Conservation (phyloP, 177 flowering plant species). For the Telopea speciosissima region DNA sequence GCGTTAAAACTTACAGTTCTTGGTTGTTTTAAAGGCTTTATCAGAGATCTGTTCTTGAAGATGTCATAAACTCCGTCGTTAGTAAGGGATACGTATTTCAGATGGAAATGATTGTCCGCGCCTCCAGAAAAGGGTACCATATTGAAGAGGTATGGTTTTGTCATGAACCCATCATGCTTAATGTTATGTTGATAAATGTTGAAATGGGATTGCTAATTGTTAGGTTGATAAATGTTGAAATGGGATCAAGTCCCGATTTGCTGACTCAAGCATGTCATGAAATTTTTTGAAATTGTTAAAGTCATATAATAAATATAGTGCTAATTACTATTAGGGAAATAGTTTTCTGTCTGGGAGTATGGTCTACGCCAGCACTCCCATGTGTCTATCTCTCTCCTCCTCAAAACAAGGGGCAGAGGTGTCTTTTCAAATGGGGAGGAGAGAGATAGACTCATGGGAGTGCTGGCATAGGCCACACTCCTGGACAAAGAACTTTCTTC, state of each 20-base stretch:
- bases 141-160: conserved; percentile 76
- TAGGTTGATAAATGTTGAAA: not conserved
- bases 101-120: conserved; percentile 99
- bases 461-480: too few species aligned
- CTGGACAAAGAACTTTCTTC: too few species aligned
- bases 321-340: too few species aligned
- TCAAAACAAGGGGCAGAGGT: too few species aligned
- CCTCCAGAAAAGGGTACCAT: conserved; percentile 81
- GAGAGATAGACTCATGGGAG: too few species aligned
- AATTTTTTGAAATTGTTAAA: too few species aligned
- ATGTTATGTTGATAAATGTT: not conserved
- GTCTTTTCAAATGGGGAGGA: too few species aligned
- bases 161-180: not conserved
- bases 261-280: not conserved
- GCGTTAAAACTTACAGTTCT: conserved; percentile 8
- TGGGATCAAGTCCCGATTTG: not conserved
- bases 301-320: too few species aligned
- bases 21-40: conserved; percentile 55
- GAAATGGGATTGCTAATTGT: not conserved
- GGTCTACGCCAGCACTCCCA: too few species aligned
- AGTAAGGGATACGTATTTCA: conserved; percentile 98
- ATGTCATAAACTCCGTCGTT: conserved; percentile 74
- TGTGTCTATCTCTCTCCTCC: too few species aligned
- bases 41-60: conserved; percentile 77
- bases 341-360: too few species aligned